Base-by-base conservation (phyloP, 345 rosid species). In the Populus ilicifolia region DNA sequence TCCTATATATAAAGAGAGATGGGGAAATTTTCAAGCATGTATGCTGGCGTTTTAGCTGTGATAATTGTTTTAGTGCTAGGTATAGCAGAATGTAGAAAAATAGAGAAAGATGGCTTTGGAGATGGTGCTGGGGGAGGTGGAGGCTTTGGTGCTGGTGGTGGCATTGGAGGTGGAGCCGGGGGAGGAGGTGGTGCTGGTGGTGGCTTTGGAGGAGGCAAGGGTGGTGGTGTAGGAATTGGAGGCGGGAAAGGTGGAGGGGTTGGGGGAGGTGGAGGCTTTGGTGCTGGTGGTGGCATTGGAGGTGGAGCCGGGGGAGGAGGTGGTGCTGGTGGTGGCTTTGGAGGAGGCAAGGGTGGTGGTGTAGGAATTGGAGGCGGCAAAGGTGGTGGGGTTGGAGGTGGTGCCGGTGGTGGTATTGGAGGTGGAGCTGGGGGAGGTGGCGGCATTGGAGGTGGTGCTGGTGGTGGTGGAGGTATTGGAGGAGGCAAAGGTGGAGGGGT, bases 11-110 rank as follows among this genome's bases (percentile, higher is more conserved):
- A 17, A 25, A 35, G 9, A 43, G 59, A 86, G 10, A 86, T 85
- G 90, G 80, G 78, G 68, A 81, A 70, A 61, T 5, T 69, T 50
- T 67, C 43, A 9, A 41, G 11, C 20, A 79, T 75, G 78, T 46
- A 64, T 69, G 62, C 67, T 41, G 80, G 64, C 61, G 48, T 82
- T 35, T 41, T 80, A 8, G 79, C 67, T 46, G 20, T 83, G 29
- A 1, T 84, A 64, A 30, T 81, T 64, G 79, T 81, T 74, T 48
- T 86, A 50, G 87, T 79, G 38, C 35, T 87, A 18, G 83, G 77
- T 14, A 23, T 83, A 64, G 88, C 33, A 16, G 88, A 88, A 78
- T 81, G 90, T 36, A 72, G 89, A 44, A 84, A 36, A 39, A 66
- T 84, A 56, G 75, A 79, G 65, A 66, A 80, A 46, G 73, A 83